phyloP scores from a whole-genome alignment of 768 basidiomycete species.

The Multifurca ochricompacta region DNA sequence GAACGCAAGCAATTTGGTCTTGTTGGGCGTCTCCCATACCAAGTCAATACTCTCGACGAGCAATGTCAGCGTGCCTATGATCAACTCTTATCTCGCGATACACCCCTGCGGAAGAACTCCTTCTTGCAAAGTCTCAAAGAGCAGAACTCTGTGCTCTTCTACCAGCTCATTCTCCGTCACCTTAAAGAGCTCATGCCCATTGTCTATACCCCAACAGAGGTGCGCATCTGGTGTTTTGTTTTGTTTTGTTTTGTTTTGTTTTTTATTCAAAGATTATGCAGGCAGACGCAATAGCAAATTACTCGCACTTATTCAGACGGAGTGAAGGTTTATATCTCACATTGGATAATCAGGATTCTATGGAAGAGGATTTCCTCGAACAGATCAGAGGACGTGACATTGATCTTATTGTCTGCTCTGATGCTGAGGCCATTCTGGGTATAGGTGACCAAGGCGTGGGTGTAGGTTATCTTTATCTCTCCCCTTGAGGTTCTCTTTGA shows the following conservation, averaged over 20 bases:
- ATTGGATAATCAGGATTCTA: slow-evolving; percentile 49
- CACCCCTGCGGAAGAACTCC: slow-evolving; percentile 54
- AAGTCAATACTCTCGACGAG: slow-evolving; percentile 52
- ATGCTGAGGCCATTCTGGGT: slow-evolving; percentile 81
- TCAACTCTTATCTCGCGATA: slow-evolving; percentile 39
- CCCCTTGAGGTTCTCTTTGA: background rate
- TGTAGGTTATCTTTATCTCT: slow-evolving; percentile 30
- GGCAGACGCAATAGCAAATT: slow-evolving; percentile 76
- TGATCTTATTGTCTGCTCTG: slow-evolving; percentile 76
- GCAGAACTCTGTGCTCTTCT: slow-evolving; percentile 81
- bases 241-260: background rate
- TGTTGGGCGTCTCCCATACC: slow-evolving; percentile 29
- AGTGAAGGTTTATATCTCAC: slow-evolving; percentile 72
- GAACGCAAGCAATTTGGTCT: slow-evolving; percentile 70
- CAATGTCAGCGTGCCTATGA: slow-evolving; percentile 70
- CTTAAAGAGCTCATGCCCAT: slow-evolving; percentile 50
- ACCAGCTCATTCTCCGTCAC: slow-evolving; percentile 42
- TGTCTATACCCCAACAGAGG: slow-evolving; percentile 80
- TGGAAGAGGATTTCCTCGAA: slow-evolving; percentile 73
- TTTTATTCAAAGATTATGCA: slow-evolving; percentile 24
- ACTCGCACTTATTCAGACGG: slow-evolving; percentile 76
- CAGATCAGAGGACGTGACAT: slow-evolving; percentile 53
- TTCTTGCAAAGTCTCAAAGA: slow-evolving; percentile 71
- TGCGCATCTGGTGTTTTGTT: slow-evolving; percentile 25
- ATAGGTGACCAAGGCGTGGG: slow-evolving; percentile 70